Evolutionary conservation across 441 rosid genomes (phyloP).

Genomic region (Lagerstroemia fauriei): DNA sequence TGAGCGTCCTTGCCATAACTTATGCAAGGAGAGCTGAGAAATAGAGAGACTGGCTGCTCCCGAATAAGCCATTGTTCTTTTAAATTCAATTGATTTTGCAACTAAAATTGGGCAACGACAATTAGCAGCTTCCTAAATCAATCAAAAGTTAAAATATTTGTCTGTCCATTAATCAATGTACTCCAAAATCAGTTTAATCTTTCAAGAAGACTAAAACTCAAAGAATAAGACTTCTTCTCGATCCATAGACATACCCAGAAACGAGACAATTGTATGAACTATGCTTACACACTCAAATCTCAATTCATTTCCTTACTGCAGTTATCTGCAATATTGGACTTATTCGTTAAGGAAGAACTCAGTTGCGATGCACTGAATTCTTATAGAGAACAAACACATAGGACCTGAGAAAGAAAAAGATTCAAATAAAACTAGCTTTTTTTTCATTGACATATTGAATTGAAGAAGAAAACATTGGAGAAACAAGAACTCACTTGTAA

Average conservation of each 20-base stretch:
- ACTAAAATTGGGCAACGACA: conserved; percentile 9
- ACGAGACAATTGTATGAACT: neutral
- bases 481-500: conserved; percentile 98
- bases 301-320: neutral
- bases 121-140: conserved; percentile 26
- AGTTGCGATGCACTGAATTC: neutral
- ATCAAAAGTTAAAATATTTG: neutral
- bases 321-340: neutral
- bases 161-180: neutral
- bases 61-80: neutral
- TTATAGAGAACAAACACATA: neutral
- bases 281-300: neutral
- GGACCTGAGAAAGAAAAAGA: neutral
- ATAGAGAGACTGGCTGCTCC: neutral
- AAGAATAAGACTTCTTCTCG: conserved; percentile 24
- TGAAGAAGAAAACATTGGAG: conserved; percentile 26
- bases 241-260: neutral
- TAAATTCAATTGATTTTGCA: neutral
- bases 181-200: conserved; percentile 31
- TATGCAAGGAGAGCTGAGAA: neutral
- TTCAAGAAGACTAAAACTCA: conserved; percentile 14
- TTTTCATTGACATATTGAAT: neutral
- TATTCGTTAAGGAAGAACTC: neutral
- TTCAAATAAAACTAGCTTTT: neutral
- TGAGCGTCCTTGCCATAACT: neutral